phyloP scores from a whole-genome alignment of 2,329 filamentous ascomycete species.

The Aureobasidium sp. region DNA sequence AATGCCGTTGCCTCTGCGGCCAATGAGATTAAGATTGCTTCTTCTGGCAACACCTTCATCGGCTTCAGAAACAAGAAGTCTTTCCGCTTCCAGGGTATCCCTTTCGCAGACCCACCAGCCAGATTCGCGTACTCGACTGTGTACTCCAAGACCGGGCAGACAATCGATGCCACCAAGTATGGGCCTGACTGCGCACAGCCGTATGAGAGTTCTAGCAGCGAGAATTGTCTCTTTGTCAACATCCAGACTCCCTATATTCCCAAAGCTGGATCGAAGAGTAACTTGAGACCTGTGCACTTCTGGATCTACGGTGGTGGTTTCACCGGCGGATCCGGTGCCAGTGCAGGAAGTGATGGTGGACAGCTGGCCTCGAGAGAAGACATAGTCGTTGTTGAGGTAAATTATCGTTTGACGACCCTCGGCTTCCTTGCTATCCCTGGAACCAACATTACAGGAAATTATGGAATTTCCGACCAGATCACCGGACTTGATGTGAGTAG shows the following conservation, averaged over 20 bases:
- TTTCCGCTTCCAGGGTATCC: constrained; percentile 41
- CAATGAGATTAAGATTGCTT: constrained; percentile 34
- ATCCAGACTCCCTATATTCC: constrained; percentile 41
- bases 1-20: constrained; percentile 28
- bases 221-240: constrained; percentile 44
- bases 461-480: constrained; percentile 39
- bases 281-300: constrained; percentile 42
- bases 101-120: constrained; percentile 34
- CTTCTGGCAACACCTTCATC: constrained; percentile 38
- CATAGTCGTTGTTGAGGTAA: constrained; percentile 51
- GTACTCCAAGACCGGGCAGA: constrained; percentile 39
- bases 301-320: constrained; percentile 52
- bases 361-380: constrained; percentile 52
- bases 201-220: constrained; percentile 23
- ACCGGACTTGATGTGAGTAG: constrained; percentile 1
- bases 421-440: constrained; percentile 52
- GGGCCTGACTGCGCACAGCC: constrained; percentile 38
- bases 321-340: constrained; percentile 37
- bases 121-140: constrained; percentile 41
- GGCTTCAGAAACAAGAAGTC: constrained; percentile 48
- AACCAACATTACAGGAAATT: constrained; percentile 48
- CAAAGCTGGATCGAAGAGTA: constrained; percentile 30
- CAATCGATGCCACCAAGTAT: constrained; percentile 39
- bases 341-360: constrained; percentile 40
- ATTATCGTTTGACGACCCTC: constrained; percentile 51